phyloP scores from a whole-genome alignment of 805 yeast genomes.

The Saccharomycopsis fermentans region DNA sequence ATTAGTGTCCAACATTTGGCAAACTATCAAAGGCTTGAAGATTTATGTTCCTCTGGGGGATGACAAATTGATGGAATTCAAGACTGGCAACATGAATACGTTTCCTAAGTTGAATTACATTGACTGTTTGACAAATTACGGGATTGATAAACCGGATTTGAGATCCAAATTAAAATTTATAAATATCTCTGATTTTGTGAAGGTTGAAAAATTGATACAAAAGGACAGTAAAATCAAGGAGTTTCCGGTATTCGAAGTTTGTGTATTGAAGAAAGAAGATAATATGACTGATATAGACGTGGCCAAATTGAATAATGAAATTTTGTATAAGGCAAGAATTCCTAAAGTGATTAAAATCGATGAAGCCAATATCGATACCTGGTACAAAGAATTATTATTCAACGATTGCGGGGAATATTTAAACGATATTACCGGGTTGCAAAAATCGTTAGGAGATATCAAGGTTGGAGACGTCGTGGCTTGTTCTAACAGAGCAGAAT shows the following conservation, averaged over 20 bases:
- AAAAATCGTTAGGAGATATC: constrained; percentile 30
- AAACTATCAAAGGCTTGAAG: constrained; percentile 30
- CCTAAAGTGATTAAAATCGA: constrained; percentile 50
- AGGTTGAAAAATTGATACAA: constrained; percentile 20
- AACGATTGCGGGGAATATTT: constrained; percentile 26
- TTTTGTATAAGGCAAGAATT: constrained; percentile 43
- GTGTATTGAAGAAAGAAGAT: constrained; percentile 48
- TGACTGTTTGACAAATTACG: constrained; percentile 64
- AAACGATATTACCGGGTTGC: constrained; percentile 23
- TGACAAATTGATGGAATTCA: background rate
- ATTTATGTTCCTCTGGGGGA: constrained; percentile 27
- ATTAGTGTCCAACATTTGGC: constrained; percentile 49
- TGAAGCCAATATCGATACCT: constrained; percentile 29
- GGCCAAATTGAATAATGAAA: constrained; percentile 28
- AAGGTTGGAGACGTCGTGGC: constrained; percentile 67
- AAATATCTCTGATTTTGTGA: constrained; percentile 32
- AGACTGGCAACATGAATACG: background rate
- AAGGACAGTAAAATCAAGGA: constrained; percentile 26
- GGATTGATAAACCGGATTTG: constrained; percentile 92
- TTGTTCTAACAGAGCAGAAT: constrained; percentile 57
- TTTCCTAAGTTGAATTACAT: constrained; percentile 47
- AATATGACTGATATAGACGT: constrained; percentile 22
- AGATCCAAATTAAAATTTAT: constrained; percentile 47
- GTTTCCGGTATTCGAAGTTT: constrained; percentile 67
- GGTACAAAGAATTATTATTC: constrained; percentile 32